phyloP scores from a whole-genome alignment of 148 eudicot species.

The Amaranthus cruentus region DNA sequence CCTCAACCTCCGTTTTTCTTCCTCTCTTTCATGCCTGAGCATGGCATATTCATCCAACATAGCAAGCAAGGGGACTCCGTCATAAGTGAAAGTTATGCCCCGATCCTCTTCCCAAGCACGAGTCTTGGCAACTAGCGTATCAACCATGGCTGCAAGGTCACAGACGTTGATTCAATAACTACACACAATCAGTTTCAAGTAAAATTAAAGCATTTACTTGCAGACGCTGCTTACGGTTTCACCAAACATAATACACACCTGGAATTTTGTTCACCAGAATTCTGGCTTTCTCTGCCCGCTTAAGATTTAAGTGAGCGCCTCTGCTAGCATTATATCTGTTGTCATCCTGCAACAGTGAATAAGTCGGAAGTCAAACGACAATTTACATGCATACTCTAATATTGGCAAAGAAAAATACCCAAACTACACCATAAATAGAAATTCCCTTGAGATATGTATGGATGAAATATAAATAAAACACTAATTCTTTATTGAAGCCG shows the following conservation, averaged over 20 bases:
- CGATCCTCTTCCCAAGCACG: constrained; percentile 93
- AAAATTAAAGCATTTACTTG: not conserved
- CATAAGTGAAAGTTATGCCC: constrained; percentile 68
- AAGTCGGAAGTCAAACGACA: constrained; percentile 9
- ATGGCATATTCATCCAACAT: constrained; percentile 93
- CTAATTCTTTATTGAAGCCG: too few relatives aligned
- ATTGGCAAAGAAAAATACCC: not conserved
- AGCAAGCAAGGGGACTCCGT: constrained; percentile 96
- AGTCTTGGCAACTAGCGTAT: constrained; percentile 79
- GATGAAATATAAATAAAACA: not conserved
- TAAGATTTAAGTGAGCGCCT: constrained; percentile 86
- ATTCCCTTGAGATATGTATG: not conserved
- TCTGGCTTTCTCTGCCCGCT: constrained; percentile 84
- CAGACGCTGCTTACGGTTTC: not conserved
- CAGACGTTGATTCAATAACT: constrained; percentile 6
- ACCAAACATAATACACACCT: constrained; percentile 34
- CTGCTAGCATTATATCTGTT: constrained; percentile 76
- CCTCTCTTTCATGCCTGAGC: constrained; percentile 98
- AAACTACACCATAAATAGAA: not conserved
- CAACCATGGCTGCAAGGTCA: constrained; percentile 71
- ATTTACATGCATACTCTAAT: not conserved
- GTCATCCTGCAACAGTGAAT: constrained; percentile 56
- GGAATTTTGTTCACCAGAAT: constrained; percentile 75
- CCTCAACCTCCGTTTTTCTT: constrained; percentile 87
- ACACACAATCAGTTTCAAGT: not conserved